phyloP scores from a whole-genome alignment of 2,329 filamentous ascomycete genomes.

The Trichoderma pleuroti region DNA sequence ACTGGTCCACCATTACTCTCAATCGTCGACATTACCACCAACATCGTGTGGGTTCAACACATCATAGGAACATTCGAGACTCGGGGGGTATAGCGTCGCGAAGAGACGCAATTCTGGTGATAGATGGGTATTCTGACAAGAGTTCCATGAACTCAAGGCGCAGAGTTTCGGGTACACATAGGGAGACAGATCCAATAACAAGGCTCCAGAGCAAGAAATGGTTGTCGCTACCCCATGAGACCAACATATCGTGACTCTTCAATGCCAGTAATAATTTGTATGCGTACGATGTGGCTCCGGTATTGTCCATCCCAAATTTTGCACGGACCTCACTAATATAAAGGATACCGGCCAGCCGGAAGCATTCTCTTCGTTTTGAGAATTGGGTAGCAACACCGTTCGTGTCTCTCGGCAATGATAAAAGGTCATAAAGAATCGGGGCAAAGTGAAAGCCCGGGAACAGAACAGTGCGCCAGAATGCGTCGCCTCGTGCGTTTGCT shows the following conservation, averaged over 20 bases:
- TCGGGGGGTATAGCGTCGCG: background rate
- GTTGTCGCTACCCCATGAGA: background rate
- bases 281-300: background rate
- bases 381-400: background rate
- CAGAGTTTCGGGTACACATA: conserved; percentile 8
- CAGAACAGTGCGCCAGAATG: background rate
- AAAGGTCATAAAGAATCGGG: conserved; percentile 3
- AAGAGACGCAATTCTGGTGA: background rate
- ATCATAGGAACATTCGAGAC: background rate
- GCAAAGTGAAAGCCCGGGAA: conserved; percentile 4
- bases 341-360: background rate
- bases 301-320: conserved; percentile 12
- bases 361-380: background rate
- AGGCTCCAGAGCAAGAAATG: background rate
- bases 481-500: background rate
- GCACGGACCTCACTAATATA: background rate
- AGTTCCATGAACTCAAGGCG: conserved; percentile 8
- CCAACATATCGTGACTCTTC: background rate
- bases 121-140: background rate
- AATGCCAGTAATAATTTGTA: background rate
- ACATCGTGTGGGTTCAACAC: background rate
- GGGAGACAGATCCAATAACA: background rate
- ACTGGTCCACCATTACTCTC: too few relatives aligned
- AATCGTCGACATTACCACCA: background rate
- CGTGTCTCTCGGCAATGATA: background rate